These are phyloP conservation scores for Coemansia biformis DNA, from an alignment of 192 early-diverging fungal genomes.

Conservation along the genomic window DNA sequence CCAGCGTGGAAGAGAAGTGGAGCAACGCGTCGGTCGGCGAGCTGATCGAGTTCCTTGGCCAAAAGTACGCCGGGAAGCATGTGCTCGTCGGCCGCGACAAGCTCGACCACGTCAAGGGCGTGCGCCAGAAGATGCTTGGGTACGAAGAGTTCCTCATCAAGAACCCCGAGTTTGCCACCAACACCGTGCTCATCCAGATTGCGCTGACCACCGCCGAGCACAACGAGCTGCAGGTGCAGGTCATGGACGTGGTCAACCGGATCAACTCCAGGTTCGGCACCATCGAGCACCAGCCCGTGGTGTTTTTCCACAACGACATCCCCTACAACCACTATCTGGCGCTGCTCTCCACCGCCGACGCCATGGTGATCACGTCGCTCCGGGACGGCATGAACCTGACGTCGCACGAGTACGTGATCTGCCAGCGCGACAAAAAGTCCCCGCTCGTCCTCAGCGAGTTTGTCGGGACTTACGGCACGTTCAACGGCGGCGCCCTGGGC, in stretches of 20 bases:
- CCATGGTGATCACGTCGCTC: conserved; percentile 82
- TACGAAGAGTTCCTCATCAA: conserved; percentile 84
- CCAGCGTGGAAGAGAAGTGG: conserved; percentile 65
- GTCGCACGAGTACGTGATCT: conserved; percentile 89
- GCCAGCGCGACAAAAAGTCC: conserved; percentile 75
- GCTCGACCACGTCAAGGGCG: conserved; percentile 92
- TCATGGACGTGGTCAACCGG: conserved; percentile 83
- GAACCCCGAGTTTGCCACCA: conserved; percentile 87
- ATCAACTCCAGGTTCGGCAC: conserved; percentile 90
- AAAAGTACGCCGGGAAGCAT: conserved; percentile 88
- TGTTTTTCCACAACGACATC: conserved; percentile 87
- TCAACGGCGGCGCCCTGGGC: conserved; percentile 73
- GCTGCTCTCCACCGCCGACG: conserved; percentile 79
- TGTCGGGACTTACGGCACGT: conserved; percentile 88
- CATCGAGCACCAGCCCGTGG: conserved; percentile 85
- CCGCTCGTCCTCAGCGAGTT: conserved; percentile 94
- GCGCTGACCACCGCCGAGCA: conserved; percentile 86
- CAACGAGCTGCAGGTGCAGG: conserved; percentile 81
- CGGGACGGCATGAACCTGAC: conserved; percentile 98
- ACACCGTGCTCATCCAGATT: conserved; percentile 92
- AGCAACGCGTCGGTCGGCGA: conserved; percentile 65
- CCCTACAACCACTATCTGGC: conserved; percentile 88
- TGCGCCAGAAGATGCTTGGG: conserved; percentile 88
- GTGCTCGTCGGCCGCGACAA: conserved; percentile 94
- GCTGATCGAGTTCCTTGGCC: conserved; percentile 71